phyloP scores from a whole-genome alignment of 768 basidiomycete genomes.

The Macrolepiota dolichaula region DNA sequence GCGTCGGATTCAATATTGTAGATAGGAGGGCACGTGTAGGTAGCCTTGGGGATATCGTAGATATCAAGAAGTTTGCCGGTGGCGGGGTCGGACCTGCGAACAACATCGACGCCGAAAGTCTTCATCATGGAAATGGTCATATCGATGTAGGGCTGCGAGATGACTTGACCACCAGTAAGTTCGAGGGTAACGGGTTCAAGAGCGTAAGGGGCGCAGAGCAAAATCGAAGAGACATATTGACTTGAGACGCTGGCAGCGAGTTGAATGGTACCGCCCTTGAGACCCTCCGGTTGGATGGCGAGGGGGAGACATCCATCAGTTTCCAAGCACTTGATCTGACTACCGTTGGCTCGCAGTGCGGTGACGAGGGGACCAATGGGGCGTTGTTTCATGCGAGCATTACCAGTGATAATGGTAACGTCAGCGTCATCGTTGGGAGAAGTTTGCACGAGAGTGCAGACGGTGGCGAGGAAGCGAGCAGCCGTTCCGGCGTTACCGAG shows the following conservation, averaged over 20 bases:
- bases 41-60: constrained; percentile 82
- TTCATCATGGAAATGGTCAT: constrained; percentile 99
- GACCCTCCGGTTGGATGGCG: constrained; percentile 76
- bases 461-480: constrained; percentile 94
- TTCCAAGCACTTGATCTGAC: constrained; percentile 75
- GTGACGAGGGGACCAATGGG: constrained; percentile 95
- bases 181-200: constrained; percentile 79
- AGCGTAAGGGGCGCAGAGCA: constrained; percentile 96
- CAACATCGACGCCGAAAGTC: constrained; percentile 80
- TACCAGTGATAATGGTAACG: constrained; percentile 88
- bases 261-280: constrained; percentile 77
- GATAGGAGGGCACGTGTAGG: constrained; percentile 71
- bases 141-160: constrained; percentile 98
- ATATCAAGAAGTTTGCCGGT: constrained; percentile 68
- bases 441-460: constrained; percentile 81
- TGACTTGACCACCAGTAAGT: constrained; percentile 91
- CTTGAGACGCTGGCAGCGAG: constrained; percentile 94
- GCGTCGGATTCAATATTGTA: constrained; percentile 97
- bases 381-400: constrained; percentile 98
- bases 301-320: constrained; percentile 84
- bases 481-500: constrained; percentile 98
- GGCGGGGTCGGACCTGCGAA: constrained; percentile 54
- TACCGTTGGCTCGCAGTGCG: constrained; percentile 81
- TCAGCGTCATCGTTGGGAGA: constrained; percentile 34
- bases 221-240: constrained; percentile 97